Conservation (phyloP, 768 basidiomycete genomes). For the Calocybe gangraenosa region DNA sequence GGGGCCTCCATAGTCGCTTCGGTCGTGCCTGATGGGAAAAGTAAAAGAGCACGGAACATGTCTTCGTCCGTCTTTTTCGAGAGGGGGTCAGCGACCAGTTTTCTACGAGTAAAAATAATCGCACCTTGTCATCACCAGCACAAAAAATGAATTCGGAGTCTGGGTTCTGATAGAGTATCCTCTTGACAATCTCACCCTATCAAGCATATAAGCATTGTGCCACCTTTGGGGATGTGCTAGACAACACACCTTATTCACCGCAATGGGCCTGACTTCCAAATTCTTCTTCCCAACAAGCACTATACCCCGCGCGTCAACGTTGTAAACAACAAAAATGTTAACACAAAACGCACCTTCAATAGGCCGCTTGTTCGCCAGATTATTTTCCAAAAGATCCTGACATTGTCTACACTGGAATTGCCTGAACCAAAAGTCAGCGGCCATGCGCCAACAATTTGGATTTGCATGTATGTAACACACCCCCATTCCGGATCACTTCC, state of each 20-base stretch:
- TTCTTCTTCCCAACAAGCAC: conserved; percentile 99
- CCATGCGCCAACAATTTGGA: not conserved
- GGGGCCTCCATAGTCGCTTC: conserved; percentile 41
- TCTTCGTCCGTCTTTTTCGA: conserved; percentile 85
- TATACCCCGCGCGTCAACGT: conserved; percentile 1
- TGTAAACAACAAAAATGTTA: not conserved
- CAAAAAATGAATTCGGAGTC: conserved; percentile 96
- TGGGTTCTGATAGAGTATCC: conserved; percentile 88
- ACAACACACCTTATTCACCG: conserved; percentile 76
- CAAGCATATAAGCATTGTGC: not conserved
- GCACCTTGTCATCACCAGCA: conserved; percentile 95
- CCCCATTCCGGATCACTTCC: conserved; percentile 94
- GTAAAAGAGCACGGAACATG: conserved; percentile 90
- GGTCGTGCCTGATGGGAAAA: conserved; percentile 47
- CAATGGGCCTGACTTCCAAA: conserved; percentile 91
- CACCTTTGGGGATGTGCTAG: not conserved
- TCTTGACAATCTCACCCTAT: conserved; percentile 93
- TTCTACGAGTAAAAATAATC: not conserved
- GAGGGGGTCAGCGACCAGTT: no score
- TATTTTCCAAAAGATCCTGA: conserved; percentile 93
- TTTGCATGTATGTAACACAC: conserved; percentile 28
- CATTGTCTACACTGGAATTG: conserved; percentile 95
- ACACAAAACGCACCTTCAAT: conserved; percentile 67
- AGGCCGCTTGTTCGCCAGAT: conserved; percentile 85
- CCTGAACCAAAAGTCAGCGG: conserved; percentile 30